Evolutionary conservation across 306 rosid species (phyloP).

Genomic region (Cicer cuneatum): DNA sequence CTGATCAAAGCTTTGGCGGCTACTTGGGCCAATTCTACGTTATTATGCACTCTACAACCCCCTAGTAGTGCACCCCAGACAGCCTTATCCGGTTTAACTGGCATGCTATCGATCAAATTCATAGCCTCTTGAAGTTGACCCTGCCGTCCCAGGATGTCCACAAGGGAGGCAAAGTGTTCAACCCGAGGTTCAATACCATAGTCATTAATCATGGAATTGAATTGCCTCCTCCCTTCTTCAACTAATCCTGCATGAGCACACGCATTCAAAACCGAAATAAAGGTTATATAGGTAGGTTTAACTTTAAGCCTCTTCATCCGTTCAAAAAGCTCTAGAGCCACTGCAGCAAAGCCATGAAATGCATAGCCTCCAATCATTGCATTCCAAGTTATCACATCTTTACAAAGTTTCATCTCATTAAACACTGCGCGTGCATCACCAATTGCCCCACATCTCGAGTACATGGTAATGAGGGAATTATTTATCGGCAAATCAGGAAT

Average conservation of each 20-base stretch:
- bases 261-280: conserved; percentile 55
- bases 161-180: conserved; percentile 62
- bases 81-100: conserved; percentile 56
- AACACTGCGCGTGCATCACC: conserved; percentile 53
- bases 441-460: conserved; percentile 61
- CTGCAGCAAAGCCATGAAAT: conserved; percentile 53
- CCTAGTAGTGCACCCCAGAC: conserved; percentile 64
- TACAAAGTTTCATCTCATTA: conserved; percentile 51
- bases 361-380: conserved; percentile 65
- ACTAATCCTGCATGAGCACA: conserved; percentile 60
- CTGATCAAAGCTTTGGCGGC: conserved; percentile 56
- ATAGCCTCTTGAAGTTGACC: conserved; percentile 58
- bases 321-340: conserved; percentile 57
- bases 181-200: conserved; percentile 52
- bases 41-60: conserved; percentile 56
- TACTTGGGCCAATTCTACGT: conserved; percentile 50
- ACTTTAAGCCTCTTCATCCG: conserved; percentile 51
- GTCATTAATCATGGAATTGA: conserved; percentile 54
- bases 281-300: conserved; percentile 59
- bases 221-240: conserved; percentile 59
- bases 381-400: conserved; percentile 61
- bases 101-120: conserved; percentile 52
- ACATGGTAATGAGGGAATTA: conserved; percentile 62
- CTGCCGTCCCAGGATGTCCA: conserved; percentile 58
- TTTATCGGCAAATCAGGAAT: conserved; percentile 55